Conservation (phyloP, 2,329 filamentous ascomycete species). For the Stachybotrys chartarum region DNA sequence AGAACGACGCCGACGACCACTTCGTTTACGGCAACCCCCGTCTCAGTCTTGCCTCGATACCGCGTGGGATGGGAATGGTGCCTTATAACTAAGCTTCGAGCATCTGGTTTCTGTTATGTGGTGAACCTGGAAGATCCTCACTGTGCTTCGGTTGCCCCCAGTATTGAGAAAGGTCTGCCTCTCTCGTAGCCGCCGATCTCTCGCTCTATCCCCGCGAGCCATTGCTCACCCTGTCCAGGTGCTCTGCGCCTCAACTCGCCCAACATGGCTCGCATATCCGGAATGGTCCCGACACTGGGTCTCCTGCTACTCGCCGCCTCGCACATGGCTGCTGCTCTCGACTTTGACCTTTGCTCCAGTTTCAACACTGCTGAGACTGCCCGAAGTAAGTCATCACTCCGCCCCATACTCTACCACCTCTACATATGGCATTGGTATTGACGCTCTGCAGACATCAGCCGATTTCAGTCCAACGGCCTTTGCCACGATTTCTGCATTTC, state of each 20-base stretch:
- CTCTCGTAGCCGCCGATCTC: background rate
- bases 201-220: background rate
- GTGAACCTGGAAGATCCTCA: background rate
- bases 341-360: conserved; percentile 25
- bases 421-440: background rate
- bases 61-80: background rate
- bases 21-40: background rate
- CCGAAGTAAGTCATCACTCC: conserved; percentile 18
- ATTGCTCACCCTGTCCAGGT: background rate
- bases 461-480: conserved; percentile 62
- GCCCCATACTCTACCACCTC: background rate
- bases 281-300: conserved; percentile 12
- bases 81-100: background rate
- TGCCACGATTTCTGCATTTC: conserved; percentile 54
- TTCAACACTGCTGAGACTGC: conserved; percentile 26
- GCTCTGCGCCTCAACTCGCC: background rate
- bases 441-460: conserved; percentile 37
- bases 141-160: too few relatives aligned
- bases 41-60: background rate
- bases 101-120: background rate
- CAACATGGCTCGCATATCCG: conserved; percentile 13
- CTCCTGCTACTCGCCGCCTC: conserved; percentile 15
- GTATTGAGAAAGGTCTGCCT: background rate
- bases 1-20: background rate
- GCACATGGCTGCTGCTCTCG: conserved; percentile 15